phyloP scores from a whole-genome alignment of 352 stramenopile genomes.

The Achlya hypogyna region DNA sequence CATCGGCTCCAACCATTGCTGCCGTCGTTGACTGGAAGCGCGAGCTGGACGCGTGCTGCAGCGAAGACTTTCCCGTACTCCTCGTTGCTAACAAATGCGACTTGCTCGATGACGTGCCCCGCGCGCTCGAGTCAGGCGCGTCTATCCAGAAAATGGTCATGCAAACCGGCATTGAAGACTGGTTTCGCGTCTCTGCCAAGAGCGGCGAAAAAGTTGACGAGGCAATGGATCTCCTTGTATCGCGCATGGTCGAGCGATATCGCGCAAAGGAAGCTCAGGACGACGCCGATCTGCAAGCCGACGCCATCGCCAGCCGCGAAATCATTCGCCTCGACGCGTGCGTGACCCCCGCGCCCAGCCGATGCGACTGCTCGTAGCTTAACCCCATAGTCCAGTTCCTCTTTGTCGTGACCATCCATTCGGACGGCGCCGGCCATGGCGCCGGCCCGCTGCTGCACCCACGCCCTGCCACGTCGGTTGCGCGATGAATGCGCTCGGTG shows the following conservation, averaged over 20 bases:
- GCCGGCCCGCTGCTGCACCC: too few species aligned
- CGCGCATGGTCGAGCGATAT: slow-evolving; percentile 47
- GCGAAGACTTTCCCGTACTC: slow-evolving; percentile 58
- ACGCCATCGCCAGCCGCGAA: not conserved
- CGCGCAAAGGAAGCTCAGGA: slow-evolving; percentile 24
- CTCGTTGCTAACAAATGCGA: slow-evolving; percentile 85
- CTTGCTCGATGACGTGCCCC: slow-evolving; percentile 52
- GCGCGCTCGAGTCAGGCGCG: slow-evolving; percentile 59
- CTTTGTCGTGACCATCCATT: not conserved
- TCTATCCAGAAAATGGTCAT: slow-evolving; percentile 81
- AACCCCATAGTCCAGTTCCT: not conserved
- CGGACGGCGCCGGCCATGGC: too few species aligned
- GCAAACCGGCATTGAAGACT: slow-evolving; percentile 63
- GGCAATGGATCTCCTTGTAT: slow-evolving; percentile 49
- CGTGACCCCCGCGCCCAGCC: not conserved
- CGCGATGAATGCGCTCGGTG: not conserved
- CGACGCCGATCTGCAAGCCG: not conserved
- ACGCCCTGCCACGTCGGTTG: not conserved
- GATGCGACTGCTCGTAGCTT: not conserved
- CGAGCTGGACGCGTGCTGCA: slow-evolving; percentile 60
- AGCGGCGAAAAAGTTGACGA: slow-evolving; percentile 51
- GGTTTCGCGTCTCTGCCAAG: slow-evolving; percentile 69
- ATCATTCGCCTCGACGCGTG: slow-evolving; percentile 12
- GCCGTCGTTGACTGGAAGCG: slow-evolving; percentile 75
- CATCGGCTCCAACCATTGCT: slow-evolving; percentile 75